phyloP scores from a whole-genome alignment of 345 rosid genomes.

The Lepidium sativum region DNA sequence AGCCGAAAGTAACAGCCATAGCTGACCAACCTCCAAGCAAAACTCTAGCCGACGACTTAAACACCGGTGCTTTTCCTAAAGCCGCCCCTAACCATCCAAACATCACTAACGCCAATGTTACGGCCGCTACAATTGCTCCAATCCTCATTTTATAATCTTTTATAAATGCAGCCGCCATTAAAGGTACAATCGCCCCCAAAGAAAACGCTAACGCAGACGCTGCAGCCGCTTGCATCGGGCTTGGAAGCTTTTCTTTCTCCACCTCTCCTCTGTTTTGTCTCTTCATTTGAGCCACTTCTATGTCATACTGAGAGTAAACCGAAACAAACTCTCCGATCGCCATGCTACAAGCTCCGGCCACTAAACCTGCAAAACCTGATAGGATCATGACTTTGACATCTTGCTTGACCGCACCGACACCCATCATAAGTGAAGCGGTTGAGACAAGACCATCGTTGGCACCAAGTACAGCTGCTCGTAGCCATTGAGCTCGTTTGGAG shows the following conservation, averaged over 20 bases:
- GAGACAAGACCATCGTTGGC: slow-evolving; percentile 92
- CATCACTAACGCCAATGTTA: slow-evolving; percentile 43
- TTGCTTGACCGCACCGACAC: slow-evolving; percentile 73
- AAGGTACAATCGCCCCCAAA: slow-evolving; percentile 71
- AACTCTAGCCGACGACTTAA: slow-evolving; percentile 54
- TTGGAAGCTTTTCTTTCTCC: slow-evolving; percentile 44
- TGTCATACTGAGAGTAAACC: slow-evolving; percentile 74
- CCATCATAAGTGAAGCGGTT: slow-evolving; percentile 86
- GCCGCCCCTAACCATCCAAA: slow-evolving; percentile 80
- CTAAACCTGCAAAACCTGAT: slow-evolving; percentile 79
- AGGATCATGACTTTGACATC: slow-evolving; percentile 76
- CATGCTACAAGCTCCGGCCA: slow-evolving; percentile 96
- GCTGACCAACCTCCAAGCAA: slow-evolving; percentile 87
- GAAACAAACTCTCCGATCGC: slow-evolving; percentile 94
- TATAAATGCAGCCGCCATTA: slow-evolving; percentile 70
- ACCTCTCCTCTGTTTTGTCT: slow-evolving; percentile 31
- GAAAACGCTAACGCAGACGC: slow-evolving; percentile 86
- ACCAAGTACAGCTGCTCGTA: slow-evolving; percentile 83
- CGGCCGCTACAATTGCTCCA: slow-evolving; percentile 50
- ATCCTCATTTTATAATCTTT: slow-evolving; percentile 48
- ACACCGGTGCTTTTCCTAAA: slow-evolving; percentile 57
- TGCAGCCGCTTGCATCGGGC: slow-evolving; percentile 70
- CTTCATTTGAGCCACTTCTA: slow-evolving; percentile 65
- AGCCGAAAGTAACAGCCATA: slow-evolving; percentile 75
- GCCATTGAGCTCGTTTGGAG: slow-evolving; percentile 85